Evolutionary conservation across 2,329 filamentous ascomycete genomes (phyloP), one percentile per base, ranked within the genome.

Genomic region (Sarocladium brachiariae): DNA sequence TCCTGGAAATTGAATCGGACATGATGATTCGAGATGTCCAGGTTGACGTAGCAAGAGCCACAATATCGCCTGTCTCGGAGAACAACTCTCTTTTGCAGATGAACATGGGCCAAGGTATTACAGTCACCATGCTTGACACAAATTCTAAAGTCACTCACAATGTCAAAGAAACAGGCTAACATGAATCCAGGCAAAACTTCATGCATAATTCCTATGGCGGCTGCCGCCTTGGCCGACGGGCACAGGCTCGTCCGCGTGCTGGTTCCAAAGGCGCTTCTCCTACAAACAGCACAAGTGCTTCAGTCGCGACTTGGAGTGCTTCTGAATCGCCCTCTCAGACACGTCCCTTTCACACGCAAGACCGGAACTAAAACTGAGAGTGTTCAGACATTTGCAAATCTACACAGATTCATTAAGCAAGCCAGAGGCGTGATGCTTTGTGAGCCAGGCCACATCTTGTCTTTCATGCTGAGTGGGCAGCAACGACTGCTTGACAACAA

Each of bases 1-100:
- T 88, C 0, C 63, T 89, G 0, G 84, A 88, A 54, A 75, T 88
- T 13, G 84, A 88, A 49, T 70, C 75, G 0, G 74, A 85, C 52
- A 62, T 88, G 2, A 67, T 83, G 24, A 80, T 88, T 49, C 75
- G 84, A 0, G 66, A 71, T 0, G 75, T 77, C 2, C 84, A 88
- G 55, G 70, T 84, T 1, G 71, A 81, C 4, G 82, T 88, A 6
- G 83, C 84, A 0, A 56, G 67, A 2, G 77, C 80, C 0, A 87
- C 79, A 16, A 80, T 83, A 1, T 64, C 64, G 0, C 83, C 83
- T 0, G 51, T 57, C 0, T 78, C 76, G 0, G 65, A 67, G 0
- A 55, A 63, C 0, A 86, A 84, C 53, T 80, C 80, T 0, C 78
- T 86, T 0, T 56, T 85, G 1, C 83, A 86, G 54, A 74, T 86